A percentile compares a stretch with the other conserved stretches of the same genome.
Evolutionary conservation across 345 rosid genomes (phyloP).

Genomic region (Sonneratia caseolaris): DNA sequence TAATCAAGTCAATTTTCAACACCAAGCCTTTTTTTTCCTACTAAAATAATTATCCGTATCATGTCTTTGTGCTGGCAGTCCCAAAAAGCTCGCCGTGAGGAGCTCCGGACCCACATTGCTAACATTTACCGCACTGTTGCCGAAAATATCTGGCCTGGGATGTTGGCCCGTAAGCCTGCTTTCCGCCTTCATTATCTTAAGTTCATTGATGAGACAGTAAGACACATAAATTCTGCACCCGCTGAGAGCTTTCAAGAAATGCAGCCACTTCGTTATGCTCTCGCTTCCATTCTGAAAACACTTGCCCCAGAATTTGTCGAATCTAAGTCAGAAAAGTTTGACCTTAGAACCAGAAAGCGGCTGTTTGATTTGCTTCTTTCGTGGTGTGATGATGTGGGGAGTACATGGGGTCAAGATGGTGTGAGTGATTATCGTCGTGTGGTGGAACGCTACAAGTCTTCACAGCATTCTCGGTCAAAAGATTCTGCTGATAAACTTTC

Average conservation of each 20-base stretch:
- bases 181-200: conserved; percentile 84
- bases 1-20: not conserved
- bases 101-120: conserved; percentile 75
- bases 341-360: conserved; percentile 75
- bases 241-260: conserved; percentile 79
- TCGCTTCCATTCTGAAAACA: conserved; percentile 80
- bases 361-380: conserved; percentile 84
- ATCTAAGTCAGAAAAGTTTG: conserved; percentile 85
- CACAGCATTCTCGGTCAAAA: conserved; percentile 84
- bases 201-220: conserved; percentile 80
- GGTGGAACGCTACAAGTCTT: conserved; percentile 89
- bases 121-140: conserved; percentile 86
- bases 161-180: conserved; percentile 73
- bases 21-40: not conserved
- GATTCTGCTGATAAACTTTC: conserved; percentile 88
- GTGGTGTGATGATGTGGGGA: conserved; percentile 84
- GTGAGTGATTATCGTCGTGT: conserved; percentile 90
- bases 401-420: conserved; percentile 80
- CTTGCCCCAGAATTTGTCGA: conserved; percentile 95
- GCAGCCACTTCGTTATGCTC: conserved; percentile 86
- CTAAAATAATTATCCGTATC: not conserved
- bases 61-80: conserved; percentile 34
- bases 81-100: conserved; percentile 91
- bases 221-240: conserved; percentile 47
- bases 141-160: conserved; percentile 95